These are phyloP conservation scores for Fagopyrum homotropicum DNA, from an alignment of 148 eudicot genomes.

Conservation along the genomic window DNA sequence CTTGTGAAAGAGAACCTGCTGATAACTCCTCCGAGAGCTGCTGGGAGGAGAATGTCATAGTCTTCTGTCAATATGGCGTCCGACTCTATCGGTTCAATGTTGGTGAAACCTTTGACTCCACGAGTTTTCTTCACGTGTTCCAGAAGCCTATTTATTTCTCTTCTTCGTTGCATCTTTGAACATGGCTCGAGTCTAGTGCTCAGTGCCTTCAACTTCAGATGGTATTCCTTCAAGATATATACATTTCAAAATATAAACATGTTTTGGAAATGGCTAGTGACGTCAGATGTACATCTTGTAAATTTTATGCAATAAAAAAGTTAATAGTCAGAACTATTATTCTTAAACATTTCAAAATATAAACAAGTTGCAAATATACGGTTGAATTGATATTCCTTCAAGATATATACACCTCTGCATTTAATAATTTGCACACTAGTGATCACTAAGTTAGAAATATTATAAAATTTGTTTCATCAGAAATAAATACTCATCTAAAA, in stretches of 20 bases:
- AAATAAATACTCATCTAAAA: too few relatives aligned
- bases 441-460: too few relatives aligned
- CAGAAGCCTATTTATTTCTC: slow-evolving; percentile 45
- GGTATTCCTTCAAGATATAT: slow-evolving; percentile 86
- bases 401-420: too few relatives aligned
- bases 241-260: slow-evolving; percentile 47
- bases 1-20: slow-evolving; percentile 38
- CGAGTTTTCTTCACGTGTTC: slow-evolving; percentile 62
- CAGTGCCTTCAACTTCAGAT: slow-evolving; percentile 80
- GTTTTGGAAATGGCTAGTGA: background rate
- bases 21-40: slow-evolving; percentile 98
- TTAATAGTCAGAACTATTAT: background rate
- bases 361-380: background rate
- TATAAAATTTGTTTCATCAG: too few relatives aligned
- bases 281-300: background rate
- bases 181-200: slow-evolving; percentile 99
- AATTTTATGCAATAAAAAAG: background rate
- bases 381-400: background rate
- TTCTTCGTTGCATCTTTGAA: slow-evolving; percentile 88
- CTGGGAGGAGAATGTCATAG: slow-evolving; percentile 93
- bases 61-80: slow-evolving; percentile 76
- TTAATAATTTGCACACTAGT: too few relatives aligned
- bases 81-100: slow-evolving; percentile 54
- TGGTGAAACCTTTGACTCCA: slow-evolving; percentile 70
- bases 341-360: background rate